These are phyloP conservation scores for Boletus coccyginus DNA, from an alignment of 768 basidiomycete genomes.

Conservation along the genomic window DNA sequence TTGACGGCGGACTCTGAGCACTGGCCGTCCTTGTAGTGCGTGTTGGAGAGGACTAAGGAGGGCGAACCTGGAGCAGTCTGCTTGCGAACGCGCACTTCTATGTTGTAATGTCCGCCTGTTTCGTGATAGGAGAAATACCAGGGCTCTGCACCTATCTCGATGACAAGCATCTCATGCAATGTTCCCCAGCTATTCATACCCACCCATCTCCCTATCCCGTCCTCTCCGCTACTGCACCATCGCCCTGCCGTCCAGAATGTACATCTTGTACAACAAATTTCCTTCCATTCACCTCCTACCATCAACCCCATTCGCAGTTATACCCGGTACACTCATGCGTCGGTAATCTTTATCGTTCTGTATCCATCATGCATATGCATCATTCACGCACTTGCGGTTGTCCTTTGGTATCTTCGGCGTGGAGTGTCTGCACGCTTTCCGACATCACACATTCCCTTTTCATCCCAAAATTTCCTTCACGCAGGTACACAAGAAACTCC, in stretches of 20 bases:
- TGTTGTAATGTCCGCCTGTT: slow-evolving; percentile 31
- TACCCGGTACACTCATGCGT: slow-evolving; percentile 29
- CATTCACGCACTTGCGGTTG: slow-evolving; percentile 22
- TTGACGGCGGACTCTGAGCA: slow-evolving; percentile 76
- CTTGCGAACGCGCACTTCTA: slow-evolving; percentile 22
- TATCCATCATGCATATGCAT: slow-evolving; percentile 33
- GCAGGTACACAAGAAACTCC: slow-evolving; percentile 23
- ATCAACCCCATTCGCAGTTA: slow-evolving; percentile 16
- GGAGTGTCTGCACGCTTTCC: slow-evolving; percentile 14
- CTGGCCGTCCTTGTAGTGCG: slow-evolving; percentile 18
- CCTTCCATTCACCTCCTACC: slow-evolving; percentile 5
- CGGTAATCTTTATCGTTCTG: slow-evolving; percentile 32
- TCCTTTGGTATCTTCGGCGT: slow-evolving; percentile 15
- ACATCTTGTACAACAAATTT: slow-evolving; percentile 24
- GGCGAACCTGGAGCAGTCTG: not conserved
- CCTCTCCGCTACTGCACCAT: slow-evolving; percentile 5
- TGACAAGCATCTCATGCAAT: slow-evolving; percentile 11
- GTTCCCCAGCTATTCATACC: not conserved
- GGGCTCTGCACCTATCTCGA: slow-evolving; percentile 16
- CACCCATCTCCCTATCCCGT: not conserved
- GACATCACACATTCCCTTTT: slow-evolving; percentile 14
- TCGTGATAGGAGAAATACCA: slow-evolving; percentile 32
- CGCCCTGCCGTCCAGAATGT: slow-evolving; percentile 13
- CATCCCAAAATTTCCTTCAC: slow-evolving; percentile 8
- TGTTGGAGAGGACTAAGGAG: slow-evolving; percentile 16